Base-by-base conservation (phyloP, 805 yeast genomes). In the Hanseniaspora meyeri region DNA sequence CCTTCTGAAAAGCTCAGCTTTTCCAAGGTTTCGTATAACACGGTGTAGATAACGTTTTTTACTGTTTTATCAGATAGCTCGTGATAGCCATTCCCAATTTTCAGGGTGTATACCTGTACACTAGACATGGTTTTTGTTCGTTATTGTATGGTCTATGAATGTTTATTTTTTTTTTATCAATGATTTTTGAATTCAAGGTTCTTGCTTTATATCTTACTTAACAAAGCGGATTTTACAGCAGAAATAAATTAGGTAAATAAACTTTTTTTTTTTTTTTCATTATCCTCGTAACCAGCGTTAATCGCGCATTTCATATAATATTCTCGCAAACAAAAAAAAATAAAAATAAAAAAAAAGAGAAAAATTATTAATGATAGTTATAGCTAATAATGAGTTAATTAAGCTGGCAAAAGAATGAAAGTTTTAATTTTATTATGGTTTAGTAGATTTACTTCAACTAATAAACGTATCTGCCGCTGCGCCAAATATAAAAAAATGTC, bases 51-150 rank as follows among this genome's bases (percentile, higher is more conserved):
- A 9, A 36, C 34, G 20, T 32, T 45, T 52, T 52, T 52, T 11
- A 46, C 59, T 57, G 60, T 24, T 59, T 57, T 39, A 46, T 39
- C 61, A 59, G 59, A 53, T 58, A 57, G 11, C 39, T 51, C 32
- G 48, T 49, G 31, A 53, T 43, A 57, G 40, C 57, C 51, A 58
- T 51, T 52, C n/a, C 39, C 43, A 4, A 53, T 43, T 17, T 34
- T 40, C 8, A 52, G 12, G 24, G 24, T 19, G 19, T 37, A 52
- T 17, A 27, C 16, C 17, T 52, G 43, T 1, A 52, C 48, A 29
- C 27, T 38, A 4, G 34, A 36, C 55, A 43, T 40, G 19, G 24
- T 9, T 40, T 40, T 17, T 40, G 5, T 32, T 10, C 2, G 12
- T 32, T 10, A 32, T 32, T 32, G 10, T 32, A 32, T 32, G 36